Evolutionary conservation across 1,284 basidiomycete genomes (phyloP).

Genomic region (Afroboletus lepidellus): DNA sequence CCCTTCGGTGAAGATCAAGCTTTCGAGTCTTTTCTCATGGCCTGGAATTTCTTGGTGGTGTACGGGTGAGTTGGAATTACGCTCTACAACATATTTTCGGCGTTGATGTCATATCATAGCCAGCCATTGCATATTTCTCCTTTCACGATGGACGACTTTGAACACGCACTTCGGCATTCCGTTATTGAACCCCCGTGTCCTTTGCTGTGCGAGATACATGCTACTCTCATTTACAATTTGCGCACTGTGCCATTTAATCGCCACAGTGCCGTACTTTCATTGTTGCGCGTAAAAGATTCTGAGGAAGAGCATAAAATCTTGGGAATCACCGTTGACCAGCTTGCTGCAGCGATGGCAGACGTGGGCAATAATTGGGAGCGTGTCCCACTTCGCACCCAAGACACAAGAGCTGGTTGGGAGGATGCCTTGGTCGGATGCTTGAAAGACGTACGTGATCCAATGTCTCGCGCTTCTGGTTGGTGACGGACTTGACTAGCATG

Average conservation of each 20-base stretch:
- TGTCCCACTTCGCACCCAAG: conserved; percentile 61
- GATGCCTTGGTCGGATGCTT: conserved; percentile 82
- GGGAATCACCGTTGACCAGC: conserved; percentile 57
- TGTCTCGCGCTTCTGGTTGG: conserved; percentile 3
- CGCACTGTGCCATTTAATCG: conserved; percentile 73
- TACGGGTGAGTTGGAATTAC: conserved; percentile 67
- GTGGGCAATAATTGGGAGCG: conserved; percentile 81
- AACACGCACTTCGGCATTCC: conserved; percentile 81
- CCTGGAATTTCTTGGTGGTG: conserved; percentile 91
- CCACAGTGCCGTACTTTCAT: conserved; percentile 67
- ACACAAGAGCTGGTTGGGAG: conserved; percentile 80
- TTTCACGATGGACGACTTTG: conserved; percentile 93
- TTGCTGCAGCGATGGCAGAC: conserved; percentile 65
- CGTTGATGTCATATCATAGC: conserved; percentile 39
- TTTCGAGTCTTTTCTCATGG: conserved; percentile 85
- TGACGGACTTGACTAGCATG: conserved; percentile 54
- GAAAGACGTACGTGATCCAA: conserved; percentile 70
- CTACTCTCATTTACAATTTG: conserved; percentile 84
- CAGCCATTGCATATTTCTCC: conserved; percentile 87
- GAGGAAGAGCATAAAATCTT: conserved; percentile 43
- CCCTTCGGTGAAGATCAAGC: conserved; percentile 74
- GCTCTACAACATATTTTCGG: not conserved
- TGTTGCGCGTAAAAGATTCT: conserved; percentile 48
- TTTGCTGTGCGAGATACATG: conserved; percentile 87
- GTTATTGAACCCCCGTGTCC: conserved; percentile 68